phyloP scores from a whole-genome alignment of 2,329 filamentous ascomycete genomes.

The Phaeoacremonium minimum region DNA sequence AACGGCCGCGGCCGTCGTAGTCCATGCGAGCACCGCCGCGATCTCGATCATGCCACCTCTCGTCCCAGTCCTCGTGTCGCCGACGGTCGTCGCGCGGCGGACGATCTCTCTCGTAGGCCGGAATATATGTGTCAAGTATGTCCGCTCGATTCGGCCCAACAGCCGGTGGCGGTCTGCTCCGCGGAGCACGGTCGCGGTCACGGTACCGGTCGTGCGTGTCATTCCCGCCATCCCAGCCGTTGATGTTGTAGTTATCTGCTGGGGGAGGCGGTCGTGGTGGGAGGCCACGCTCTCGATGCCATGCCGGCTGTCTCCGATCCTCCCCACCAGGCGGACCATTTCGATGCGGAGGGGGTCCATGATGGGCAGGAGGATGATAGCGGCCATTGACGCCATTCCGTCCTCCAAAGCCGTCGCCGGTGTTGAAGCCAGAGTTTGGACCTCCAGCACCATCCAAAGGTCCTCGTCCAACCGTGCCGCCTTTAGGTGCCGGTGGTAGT shows the following conservation, averaged over 20 bases:
- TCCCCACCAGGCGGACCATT: conserved; percentile 16
- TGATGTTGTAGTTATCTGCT: conserved; percentile 23
- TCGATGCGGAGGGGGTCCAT: conserved; percentile 28
- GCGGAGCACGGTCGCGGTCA: conserved; percentile 23
- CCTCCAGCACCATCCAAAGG: conserved; percentile 38
- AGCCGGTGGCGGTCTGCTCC: too few species aligned
- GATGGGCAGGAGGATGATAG: conserved; percentile 25
- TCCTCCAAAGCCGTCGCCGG: conserved; percentile 43
- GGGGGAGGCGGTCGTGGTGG: conserved; percentile 48
- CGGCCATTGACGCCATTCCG: conserved; percentile 44
- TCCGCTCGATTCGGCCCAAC: conserved; percentile 18
- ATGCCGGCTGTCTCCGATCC: conserved; percentile 42
- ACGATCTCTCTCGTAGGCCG: conserved; percentile 37
- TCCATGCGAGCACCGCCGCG: conserved; percentile 21
- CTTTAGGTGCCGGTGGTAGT: conserved; percentile 85
- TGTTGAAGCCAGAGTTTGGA: conserved; percentile 46
- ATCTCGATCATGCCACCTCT: conserved; percentile 26
- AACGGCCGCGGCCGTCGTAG: conserved; percentile 29
- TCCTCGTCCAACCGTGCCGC: conserved; percentile 82
- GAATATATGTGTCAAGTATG: conserved; percentile 47
- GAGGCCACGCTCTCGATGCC: conserved; percentile 47
- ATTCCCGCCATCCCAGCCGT: conserved; percentile 26
- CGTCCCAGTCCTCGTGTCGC: conserved; percentile 33
- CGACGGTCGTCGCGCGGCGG: conserved; percentile 29
- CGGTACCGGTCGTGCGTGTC: conserved; percentile 29